Evolutionary conservation across 1,284 basidiomycete species (phyloP).

Genomic region (Malassezia yamatoensis): DNA sequence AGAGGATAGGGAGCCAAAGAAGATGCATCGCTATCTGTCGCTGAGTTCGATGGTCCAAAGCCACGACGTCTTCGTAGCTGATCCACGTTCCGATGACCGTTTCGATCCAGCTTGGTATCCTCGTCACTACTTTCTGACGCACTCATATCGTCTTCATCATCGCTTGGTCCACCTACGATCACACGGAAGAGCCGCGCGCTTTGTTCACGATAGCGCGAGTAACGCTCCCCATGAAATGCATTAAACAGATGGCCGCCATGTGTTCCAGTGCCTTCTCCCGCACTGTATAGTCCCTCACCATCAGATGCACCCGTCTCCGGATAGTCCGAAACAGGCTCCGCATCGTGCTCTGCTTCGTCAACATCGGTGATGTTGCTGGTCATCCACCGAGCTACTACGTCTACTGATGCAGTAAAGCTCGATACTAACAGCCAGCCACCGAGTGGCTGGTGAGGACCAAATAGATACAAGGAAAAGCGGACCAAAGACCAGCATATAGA

Average conservation of each 20-base stretch:
- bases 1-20: background rate
- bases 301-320: constrained; percentile 11
- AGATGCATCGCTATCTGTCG: background rate
- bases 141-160: background rate
- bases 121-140: constrained; percentile 3
- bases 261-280: constrained; percentile 15
- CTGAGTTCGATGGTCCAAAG: background rate
- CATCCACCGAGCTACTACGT: constrained; percentile 43
- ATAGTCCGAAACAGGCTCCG: constrained; percentile 15
- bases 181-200: constrained; percentile 34
- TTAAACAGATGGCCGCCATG: no score
- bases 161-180: constrained; percentile 28
- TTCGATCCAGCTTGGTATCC: background rate
- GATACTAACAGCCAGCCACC: constrained; percentile 69
- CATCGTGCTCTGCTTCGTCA: constrained; percentile 19
- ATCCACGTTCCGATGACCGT: background rate
- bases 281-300: constrained; percentile 18
- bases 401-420: constrained; percentile 57
- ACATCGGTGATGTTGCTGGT: constrained; percentile 44
- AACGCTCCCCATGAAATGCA: constrained; percentile 2
- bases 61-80: background rate
- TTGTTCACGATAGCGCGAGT: constrained; percentile 20
- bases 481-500: constrained; percentile 78
- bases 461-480: constrained; percentile 61
- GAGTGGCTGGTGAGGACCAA: constrained; percentile 61